phyloP scores from a whole-genome alignment of 306 rosid genomes.

The Phaseolus lunatus region DNA sequence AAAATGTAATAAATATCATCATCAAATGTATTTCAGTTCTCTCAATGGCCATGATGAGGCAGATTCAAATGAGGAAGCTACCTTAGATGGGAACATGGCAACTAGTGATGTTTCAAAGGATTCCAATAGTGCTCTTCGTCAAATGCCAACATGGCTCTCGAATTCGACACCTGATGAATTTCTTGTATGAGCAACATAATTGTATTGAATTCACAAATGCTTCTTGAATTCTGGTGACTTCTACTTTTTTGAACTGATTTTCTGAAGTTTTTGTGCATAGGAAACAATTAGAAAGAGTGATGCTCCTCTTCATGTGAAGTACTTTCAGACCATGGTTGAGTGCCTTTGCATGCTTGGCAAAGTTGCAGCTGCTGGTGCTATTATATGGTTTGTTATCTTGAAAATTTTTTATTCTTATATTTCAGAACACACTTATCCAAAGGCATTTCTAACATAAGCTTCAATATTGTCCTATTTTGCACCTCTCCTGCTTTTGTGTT shows the following conservation, averaged over 20 bases:
- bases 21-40: constrained; percentile 66
- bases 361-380: constrained; percentile 98
- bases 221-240: constrained; percentile 40
- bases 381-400: constrained; percentile 81
- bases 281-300: constrained; percentile 91
- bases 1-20: constrained; percentile 32
- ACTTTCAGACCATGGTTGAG: constrained; percentile 97
- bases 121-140: constrained; percentile 56
- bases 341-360: constrained; percentile 97
- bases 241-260: constrained; percentile 48
- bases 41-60: constrained; percentile 84
- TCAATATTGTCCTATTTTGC: neutral
- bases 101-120: constrained; percentile 66
- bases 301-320: constrained; percentile 88
- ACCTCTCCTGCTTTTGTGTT: constrained; percentile 7
- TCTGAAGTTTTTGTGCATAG: constrained; percentile 56
- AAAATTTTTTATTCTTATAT: constrained; percentile 34
- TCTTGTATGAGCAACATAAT: constrained; percentile 70
- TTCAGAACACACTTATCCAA: constrained; percentile 28
- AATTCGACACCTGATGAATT: constrained; percentile 96
- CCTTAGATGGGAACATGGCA: constrained; percentile 58
- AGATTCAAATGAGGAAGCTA: constrained; percentile 68
- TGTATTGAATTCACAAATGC: constrained; percentile 33
- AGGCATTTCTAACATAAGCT: constrained; percentile 11
- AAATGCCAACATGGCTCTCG: constrained; percentile 93